These are phyloP conservation scores for Apostasia shenzhenica DNA, from an alignment of 106 monocot species.

Conservation along the genomic window DNA sequence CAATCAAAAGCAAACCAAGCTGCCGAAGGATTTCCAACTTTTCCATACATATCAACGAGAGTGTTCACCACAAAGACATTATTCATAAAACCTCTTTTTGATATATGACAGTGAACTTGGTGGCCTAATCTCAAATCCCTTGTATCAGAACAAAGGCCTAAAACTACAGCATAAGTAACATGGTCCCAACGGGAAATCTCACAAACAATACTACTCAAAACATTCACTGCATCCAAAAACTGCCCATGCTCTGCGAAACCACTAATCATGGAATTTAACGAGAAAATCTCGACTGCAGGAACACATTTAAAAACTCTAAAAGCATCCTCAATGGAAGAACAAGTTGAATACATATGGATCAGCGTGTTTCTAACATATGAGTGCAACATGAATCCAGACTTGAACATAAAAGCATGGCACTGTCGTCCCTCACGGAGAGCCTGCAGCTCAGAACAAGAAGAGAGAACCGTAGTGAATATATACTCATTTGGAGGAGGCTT, in stretches of 20 bases:
- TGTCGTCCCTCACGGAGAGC: constrained; percentile 30
- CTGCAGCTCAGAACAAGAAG: constrained; percentile 22
- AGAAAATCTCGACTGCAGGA: constrained; percentile 20
- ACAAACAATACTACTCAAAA: constrained; percentile 24
- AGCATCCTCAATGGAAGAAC: constrained; percentile 26
- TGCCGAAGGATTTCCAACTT: constrained; percentile 26
- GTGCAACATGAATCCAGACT: constrained; percentile 27
- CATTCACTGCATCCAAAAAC: constrained; percentile 11
- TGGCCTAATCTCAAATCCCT: constrained; percentile 28
- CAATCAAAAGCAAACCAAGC: constrained; percentile 21
- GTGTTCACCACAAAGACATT: constrained; percentile 35
- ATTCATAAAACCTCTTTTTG: constrained; percentile 27
- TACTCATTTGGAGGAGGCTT: constrained; percentile 36
- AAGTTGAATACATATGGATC: constrained; percentile 40
- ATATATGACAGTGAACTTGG: constrained; percentile 41
- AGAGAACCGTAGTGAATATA: constrained; percentile 31
- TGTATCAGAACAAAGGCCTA: constrained; percentile 36
- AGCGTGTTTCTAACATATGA: constrained; percentile 37
- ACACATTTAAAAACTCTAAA: constrained; percentile 16
- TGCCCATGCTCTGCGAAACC: constrained; percentile 34
- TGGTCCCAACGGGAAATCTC: constrained; percentile 47
- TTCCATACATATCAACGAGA: constrained; percentile 60
- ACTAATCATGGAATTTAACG: constrained; percentile 51
- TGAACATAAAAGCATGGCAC: constrained; percentile 45
- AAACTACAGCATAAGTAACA: constrained; percentile 36